Base-by-base conservation (phyloP, 1,284 basidiomycete genomes). In the Ustanciosporium gigantosporum region DNA sequence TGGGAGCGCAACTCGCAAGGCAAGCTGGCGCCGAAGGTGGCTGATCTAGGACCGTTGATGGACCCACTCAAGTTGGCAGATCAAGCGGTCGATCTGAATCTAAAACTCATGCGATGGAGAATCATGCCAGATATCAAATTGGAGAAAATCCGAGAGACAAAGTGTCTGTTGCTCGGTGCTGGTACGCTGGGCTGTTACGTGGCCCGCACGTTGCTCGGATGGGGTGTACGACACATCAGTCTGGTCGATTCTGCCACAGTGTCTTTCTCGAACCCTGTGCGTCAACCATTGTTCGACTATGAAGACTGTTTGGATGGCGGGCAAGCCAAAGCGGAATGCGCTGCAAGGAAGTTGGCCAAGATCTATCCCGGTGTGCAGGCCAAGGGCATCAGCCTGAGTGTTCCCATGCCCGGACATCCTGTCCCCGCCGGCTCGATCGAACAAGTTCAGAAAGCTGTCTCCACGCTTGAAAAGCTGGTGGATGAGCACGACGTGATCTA, bases 381-480 rank as follows among this genome's bases (percentile, higher is more conserved):
- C 0, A 82, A 81, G 0, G 93, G 90, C 2, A 0, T 81, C 88
- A 64, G 83, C 11, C 80, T 98, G 11, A 84, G 85, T 14, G 88
- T 98, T 53, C 94, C 95, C 0, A 98, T 98, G 94, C 95, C 95
- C 0, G 95, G 95, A 0, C 94, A 98, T 72, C 92, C 92, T 0
- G 83, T 97, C 41, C 85, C 81, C 2, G 36, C 61, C 0, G 32
- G 46, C 14, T 82, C 83, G 0, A 74, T 86, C 21, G 82, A 82
- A 4, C 83, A 86, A 61, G 81, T 84, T 0, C 83, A 84, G 72
- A 81, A 83, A 25, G 87, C 90, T 52, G 86, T 97, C 0, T 79
- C 79, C 21, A 80, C 81, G 59, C 82, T 98, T 3, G 91, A 94
- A 71, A 74, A 81, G 20, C 84, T 98, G 6, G 82, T 97, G 41